phyloP scores from a whole-genome alignment of 2,329 filamentous ascomycete species.

The Phyllosticta ampelicida region DNA sequence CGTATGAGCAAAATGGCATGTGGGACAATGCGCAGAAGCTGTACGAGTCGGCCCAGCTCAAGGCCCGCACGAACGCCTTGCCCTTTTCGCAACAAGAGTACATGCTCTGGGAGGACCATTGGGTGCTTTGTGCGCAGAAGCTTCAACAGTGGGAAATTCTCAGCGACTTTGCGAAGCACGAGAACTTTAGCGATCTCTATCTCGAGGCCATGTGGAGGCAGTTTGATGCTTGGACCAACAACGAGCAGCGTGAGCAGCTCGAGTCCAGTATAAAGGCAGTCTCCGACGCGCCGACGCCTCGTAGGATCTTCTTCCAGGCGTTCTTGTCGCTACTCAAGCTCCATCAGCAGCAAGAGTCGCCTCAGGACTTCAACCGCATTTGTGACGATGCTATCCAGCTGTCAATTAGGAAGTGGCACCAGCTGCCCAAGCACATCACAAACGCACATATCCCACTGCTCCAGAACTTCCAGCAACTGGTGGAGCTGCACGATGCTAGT shows the following conservation, averaged over 20 bases:
- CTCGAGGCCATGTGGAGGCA: slow-evolving; percentile 93
- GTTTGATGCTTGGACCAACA: slow-evolving; percentile 85
- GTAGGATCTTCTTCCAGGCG: slow-evolving; percentile 92
- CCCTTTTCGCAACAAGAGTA: slow-evolving; percentile 96
- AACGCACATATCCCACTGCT: slow-evolving; percentile 90
- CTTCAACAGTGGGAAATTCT: slow-evolving; percentile 98
- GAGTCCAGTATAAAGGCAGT: slow-evolving; percentile 93
- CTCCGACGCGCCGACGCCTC: slow-evolving; percentile 90
- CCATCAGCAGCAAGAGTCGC: slow-evolving; percentile 74
- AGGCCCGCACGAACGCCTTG: slow-evolving; percentile 88
- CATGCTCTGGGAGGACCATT: slow-evolving; percentile 99
- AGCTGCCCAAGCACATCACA: slow-evolving; percentile 85
- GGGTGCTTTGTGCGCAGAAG: slow-evolving; percentile 95
- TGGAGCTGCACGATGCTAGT: slow-evolving; percentile 94
- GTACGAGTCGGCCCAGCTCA: slow-evolving; percentile 95
- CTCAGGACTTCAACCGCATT: slow-evolving; percentile 72
- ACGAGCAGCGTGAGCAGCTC: slow-evolving; percentile 76
- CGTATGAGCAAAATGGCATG: slow-evolving; percentile 97
- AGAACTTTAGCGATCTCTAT: slow-evolving; percentile 94
- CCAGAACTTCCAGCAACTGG: slow-evolving; percentile 95
- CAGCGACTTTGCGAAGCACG: slow-evolving; percentile 95
- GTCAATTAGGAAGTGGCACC: slow-evolving; percentile 97
- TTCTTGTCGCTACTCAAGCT: slow-evolving; percentile 96
- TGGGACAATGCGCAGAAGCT: slow-evolving; percentile 98
- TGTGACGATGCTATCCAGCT: slow-evolving; percentile 97